These are phyloP conservation scores for Coprinopsis sp. DNA, from an alignment of 768 basidiomycete species.

Conservation along the genomic window DNA sequence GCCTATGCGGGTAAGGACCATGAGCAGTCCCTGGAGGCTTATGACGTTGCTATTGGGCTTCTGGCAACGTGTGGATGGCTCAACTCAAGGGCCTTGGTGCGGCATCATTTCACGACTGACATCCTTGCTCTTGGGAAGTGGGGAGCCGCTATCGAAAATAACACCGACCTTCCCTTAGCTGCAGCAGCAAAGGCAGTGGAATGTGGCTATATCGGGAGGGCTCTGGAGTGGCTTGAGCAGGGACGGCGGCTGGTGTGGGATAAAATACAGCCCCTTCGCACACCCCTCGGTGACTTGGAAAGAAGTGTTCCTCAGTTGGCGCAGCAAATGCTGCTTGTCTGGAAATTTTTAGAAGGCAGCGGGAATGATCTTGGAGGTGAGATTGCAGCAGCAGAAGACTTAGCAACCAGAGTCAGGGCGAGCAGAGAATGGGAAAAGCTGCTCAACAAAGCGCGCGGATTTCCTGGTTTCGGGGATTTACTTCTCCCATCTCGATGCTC, in stretches of 20 bases:
- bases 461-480: conserved; percentile 17
- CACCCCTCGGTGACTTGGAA: conserved; percentile 12
- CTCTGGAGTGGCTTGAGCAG: conserved; percentile 21
- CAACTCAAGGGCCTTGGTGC: conserved; percentile 7
- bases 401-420: conserved; percentile 9
- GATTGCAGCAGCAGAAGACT: background rate
- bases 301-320: conserved; percentile 6
- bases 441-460: conserved; percentile 11
- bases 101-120: background rate
- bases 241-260: conserved; percentile 18
- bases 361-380: background rate
- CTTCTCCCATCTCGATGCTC: conserved; percentile 10
- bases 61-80: conserved; percentile 15
- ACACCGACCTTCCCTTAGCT: conserved; percentile 5
- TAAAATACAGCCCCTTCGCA: conserved; percentile 11
- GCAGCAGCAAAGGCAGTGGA: conserved; percentile 13
- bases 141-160: too few relatives aligned
- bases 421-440: conserved; percentile 15
- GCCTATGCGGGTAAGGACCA: too few relatives aligned
- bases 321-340: conserved; percentile 2
- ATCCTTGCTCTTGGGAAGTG: too few relatives aligned
- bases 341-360: conserved; percentile 6
- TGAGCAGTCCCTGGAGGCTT: too few relatives aligned
- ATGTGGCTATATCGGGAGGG: background rate
- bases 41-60: too few relatives aligned